A percentile compares a stretch with the other conserved stretches of the same genome.
Evolutionary conservation across 768 basidiomycete genomes (phyloP).

Genomic region (Lyophyllum semitale): DNA sequence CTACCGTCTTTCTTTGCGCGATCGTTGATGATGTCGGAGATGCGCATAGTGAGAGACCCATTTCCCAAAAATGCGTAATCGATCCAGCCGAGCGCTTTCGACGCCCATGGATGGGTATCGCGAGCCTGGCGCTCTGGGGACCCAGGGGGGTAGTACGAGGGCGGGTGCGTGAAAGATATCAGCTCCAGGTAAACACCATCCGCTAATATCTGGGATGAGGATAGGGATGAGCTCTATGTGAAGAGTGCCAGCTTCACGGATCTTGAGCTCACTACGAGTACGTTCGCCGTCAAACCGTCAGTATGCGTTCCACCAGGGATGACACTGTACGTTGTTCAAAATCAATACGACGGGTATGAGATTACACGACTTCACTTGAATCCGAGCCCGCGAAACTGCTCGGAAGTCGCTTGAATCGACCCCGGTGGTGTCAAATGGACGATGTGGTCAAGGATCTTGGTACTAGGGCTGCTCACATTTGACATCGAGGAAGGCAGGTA

Average conservation of each 20-base stretch:
- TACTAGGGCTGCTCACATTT: conserved; percentile 26
- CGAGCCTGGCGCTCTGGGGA: conserved; percentile 47
- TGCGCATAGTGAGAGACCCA: conserved; percentile 33
- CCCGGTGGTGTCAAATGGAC: conserved; percentile 72
- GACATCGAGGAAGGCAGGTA: too few species aligned
- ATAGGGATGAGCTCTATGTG: background rate
- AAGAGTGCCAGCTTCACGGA: background rate
- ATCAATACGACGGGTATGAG: background rate
- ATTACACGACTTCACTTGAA: conserved; percentile 53
- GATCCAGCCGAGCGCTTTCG: conserved; percentile 62
- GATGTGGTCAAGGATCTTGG: conserved; percentile 62
- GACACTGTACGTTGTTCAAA: conserved; percentile 44
- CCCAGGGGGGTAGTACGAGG: conserved; percentile 51
- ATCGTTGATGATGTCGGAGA: conserved; percentile 57
- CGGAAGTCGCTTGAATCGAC: conserved; percentile 46
- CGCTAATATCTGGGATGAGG: conserved; percentile 41
- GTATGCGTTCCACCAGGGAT: conserved; percentile 67
- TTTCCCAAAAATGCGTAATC: conserved; percentile 67
- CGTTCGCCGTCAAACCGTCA: conserved; percentile 63
- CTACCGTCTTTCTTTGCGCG: conserved; percentile 43
- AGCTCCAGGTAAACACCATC: conserved; percentile 72
- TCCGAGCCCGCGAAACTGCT: conserved; percentile 59
- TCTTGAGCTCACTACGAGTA: conserved; percentile 56
- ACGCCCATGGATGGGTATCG: conserved; percentile 54
- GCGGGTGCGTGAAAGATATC: conserved; percentile 62